These are phyloP conservation scores for Fusarium fujikuroi DNA, from an alignment of 2,329 filamentous ascomycete species.

Conservation along the genomic window DNA sequence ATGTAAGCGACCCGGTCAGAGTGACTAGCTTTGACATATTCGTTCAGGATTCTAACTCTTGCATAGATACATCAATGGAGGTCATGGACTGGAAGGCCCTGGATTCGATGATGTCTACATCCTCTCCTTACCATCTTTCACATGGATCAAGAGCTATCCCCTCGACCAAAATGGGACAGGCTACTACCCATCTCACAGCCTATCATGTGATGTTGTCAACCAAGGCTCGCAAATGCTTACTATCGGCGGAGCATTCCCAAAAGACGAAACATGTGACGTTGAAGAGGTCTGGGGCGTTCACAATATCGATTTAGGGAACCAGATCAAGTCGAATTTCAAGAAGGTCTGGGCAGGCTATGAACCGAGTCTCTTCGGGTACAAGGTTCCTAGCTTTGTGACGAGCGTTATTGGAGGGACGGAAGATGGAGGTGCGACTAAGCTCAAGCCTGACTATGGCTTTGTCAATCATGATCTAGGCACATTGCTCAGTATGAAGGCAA, in stretches of 20 bases:
- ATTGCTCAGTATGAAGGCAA: background rate
- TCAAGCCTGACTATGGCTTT: background rate
- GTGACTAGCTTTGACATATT: accelerated
- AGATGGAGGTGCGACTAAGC: background rate
- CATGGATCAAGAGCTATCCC: conserved; percentile 7
- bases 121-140: background rate
- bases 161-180: conserved; percentile 3
- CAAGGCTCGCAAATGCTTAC: background rate
- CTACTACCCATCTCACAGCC: background rate
- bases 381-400: background rate
- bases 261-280: background rate
- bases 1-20: background rate
- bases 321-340: background rate
- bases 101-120: conserved; percentile 3
- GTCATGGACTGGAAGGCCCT: background rate
- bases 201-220: background rate
- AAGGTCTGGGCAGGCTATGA: conserved; percentile 4
- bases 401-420: background rate
- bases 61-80: background rate
- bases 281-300: conserved; percentile 1
- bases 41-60: background rate
- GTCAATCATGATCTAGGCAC: background rate
- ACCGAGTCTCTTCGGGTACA: background rate
- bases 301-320: background rate
- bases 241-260: background rate